Base-by-base conservation (phyloP, 495 filamentous ascomycete species). In the Wilcoxina mikolae region DNA sequence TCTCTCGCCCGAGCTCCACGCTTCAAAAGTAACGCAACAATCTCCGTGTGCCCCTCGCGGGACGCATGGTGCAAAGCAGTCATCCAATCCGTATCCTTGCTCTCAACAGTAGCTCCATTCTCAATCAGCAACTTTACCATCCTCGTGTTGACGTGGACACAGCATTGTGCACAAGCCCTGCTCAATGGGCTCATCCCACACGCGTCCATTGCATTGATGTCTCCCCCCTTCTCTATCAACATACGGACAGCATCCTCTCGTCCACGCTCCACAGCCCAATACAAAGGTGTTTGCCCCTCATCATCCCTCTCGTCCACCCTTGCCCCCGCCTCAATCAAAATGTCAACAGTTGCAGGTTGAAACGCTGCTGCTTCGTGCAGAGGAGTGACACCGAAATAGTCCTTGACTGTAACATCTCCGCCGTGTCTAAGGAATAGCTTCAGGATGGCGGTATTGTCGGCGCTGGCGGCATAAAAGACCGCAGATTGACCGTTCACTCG, bases 401-500 rank as follows among this genome's bases (percentile, higher is more conserved):
- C 54, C 10, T 46, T 42, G 11, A 51, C 26, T 0, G 45, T 51
- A 3, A 49, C 51, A 46, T 55, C 48, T 20, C 64, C 65, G 11
- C 60, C 64, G 29, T 46, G 24, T 5, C 35, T 31, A 0, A 67
- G 44, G 22, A 67, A 49, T 20, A 46, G 41, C 28, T 39, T 33
- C n/a, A 60, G 27, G 27, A 60, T 62, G 9, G 56, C 46, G 5
- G 48, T 15, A 18, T 59, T 29, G 0, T 57, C 60, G 10, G 38
- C 41, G 3, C 2, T 17, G 7, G 64, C 55, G 15, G 64, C 65
- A 22, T 53, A 25, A 7, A 64, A 55, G 17, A 66, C 50, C 4
- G 60, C 47, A 7, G 48, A 61, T 31, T 53, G 22, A 1, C 59
- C 59, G 15, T 38, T 46, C 22, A 9, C 33, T 5, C 25, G 1